phyloP scores from a whole-genome alignment of 2,329 filamentous ascomycete genomes.

The Aspergillus puulaauensis region DNA sequence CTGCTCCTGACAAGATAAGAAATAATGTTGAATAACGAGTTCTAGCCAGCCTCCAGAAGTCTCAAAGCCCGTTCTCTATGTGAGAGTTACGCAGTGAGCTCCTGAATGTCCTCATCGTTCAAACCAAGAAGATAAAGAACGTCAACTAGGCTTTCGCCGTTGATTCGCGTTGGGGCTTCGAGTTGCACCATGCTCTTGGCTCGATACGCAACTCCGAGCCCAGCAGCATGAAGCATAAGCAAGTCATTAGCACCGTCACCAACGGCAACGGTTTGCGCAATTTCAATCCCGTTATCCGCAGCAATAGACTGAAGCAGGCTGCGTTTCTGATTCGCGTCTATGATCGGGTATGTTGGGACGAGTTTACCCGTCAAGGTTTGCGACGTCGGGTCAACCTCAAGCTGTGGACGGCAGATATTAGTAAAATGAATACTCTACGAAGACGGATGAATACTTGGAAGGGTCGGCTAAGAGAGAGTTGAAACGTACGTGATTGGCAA shows the following conservation, averaged over 20 bases:
- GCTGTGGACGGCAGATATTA: slow-evolving; percentile 27
- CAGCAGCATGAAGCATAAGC: slow-evolving; percentile 63
- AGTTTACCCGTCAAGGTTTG: slow-evolving; percentile 58
- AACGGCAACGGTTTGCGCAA: slow-evolving; percentile 58
- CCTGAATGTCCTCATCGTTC: slow-evolving; percentile 49
- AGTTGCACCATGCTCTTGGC: slow-evolving; percentile 65
- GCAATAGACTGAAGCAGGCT: slow-evolving; percentile 56
- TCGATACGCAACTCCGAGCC: slow-evolving; percentile 62
- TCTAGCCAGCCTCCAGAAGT: not conserved
- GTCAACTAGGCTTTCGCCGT: slow-evolving; percentile 58
- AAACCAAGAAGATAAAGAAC: slow-evolving; percentile 60
- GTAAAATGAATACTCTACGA: not conserved
- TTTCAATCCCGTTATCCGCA: slow-evolving; percentile 52
- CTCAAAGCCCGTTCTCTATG: not conserved
- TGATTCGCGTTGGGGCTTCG: slow-evolving; percentile 60
- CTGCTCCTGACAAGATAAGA: not conserved
- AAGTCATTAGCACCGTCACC: slow-evolving; percentile 67
- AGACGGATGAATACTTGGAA: not conserved
- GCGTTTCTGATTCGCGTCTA: slow-evolving; percentile 60
- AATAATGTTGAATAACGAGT: not conserved
- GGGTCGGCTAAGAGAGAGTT: not conserved
- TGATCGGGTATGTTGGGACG: slow-evolving; percentile 53
- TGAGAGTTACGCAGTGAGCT: slow-evolving; percentile 33
- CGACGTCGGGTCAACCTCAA: slow-evolving; percentile 49
- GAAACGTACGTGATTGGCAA: slow-evolving; percentile 72